These are phyloP conservation scores for Dioszegia aurantiaca DNA, from an alignment of 768 basidiomycete genomes.

Conservation along the genomic window DNA sequence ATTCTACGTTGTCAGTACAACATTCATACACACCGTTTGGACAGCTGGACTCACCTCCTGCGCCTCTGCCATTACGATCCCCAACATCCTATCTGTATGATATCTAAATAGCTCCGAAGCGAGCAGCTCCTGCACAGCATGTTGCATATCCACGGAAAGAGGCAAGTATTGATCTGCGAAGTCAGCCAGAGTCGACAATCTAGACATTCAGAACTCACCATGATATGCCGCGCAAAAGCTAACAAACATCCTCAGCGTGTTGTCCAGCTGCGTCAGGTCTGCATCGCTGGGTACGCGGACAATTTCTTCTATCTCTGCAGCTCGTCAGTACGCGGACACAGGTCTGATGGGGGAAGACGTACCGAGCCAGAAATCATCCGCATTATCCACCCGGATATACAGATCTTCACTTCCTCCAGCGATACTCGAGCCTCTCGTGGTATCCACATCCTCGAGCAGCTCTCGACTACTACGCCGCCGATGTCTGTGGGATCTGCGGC, in stretches of 20 bases:
- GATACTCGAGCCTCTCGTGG: neutral
- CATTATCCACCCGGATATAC: slow-evolving; percentile 33
- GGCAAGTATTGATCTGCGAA: slow-evolving; percentile 83
- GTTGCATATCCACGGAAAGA: slow-evolving; percentile 75
- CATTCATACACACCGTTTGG: too few relatives aligned
- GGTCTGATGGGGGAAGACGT: slow-evolving; percentile 7
- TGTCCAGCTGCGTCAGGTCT: slow-evolving; percentile 73
- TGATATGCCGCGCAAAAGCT: slow-evolving; percentile 81
- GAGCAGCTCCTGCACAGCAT: slow-evolving; percentile 72
- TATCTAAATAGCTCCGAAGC: slow-evolving; percentile 83
- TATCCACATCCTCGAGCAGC: neutral
- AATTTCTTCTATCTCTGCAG: slow-evolving; percentile 88
- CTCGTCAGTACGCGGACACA: slow-evolving; percentile 3
- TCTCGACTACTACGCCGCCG: slow-evolving; percentile 3
- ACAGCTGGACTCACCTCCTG: slow-evolving; percentile 59
- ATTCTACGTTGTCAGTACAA: slow-evolving; percentile 56
- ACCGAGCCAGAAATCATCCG: slow-evolving; percentile 44
- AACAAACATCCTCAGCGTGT: slow-evolving; percentile 71
- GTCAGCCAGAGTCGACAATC: too few relatives aligned
- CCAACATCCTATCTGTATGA: slow-evolving; percentile 88
- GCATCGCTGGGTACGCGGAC: slow-evolving; percentile 64
- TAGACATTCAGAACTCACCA: slow-evolving; percentile 56
- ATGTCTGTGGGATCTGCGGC: neutral
- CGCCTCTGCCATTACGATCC: slow-evolving; percentile 68
- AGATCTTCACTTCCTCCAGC: slow-evolving; percentile 27